Evolutionary conservation across 805 yeast genomes (phyloP).

Genomic region (Saturnispora dispora): DNA sequence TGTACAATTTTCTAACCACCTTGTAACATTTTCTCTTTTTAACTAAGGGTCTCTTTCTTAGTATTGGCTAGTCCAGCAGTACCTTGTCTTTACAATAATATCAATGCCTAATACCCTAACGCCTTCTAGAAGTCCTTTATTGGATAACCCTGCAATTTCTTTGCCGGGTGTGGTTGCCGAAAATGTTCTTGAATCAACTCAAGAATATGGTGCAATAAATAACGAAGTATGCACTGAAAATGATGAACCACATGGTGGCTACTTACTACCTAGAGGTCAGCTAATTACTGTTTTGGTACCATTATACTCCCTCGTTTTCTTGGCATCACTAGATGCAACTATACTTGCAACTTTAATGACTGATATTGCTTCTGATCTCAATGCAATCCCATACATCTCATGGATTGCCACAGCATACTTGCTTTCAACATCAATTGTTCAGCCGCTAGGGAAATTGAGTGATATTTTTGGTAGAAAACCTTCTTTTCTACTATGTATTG

Average conservation of each 20-base stretch:
- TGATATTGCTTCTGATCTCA: constrained; percentile 59
- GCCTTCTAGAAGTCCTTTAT: constrained; percentile 4
- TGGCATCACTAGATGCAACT: constrained; percentile 61
- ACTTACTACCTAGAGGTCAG: constrained; percentile 22
- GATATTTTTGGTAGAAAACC: constrained; percentile 64
- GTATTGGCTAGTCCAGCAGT: neutral
- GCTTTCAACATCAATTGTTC: constrained; percentile 61
- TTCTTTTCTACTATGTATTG: constrained; percentile 41
- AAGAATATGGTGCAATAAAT: constrained; percentile 8
- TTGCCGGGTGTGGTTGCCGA: constrained; percentile 24
- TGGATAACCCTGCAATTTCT: constrained; percentile 21
- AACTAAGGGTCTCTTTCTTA: neutral
- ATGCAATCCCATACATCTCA: constrained; percentile 52
- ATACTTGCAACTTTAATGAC: constrained; percentile 58
- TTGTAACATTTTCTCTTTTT: neutral
- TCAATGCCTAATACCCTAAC: neutral
- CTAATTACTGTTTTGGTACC: constrained; percentile 31
- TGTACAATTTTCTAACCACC: neutral
- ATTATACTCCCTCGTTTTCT: constrained; percentile 39
- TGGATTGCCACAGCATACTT: constrained; percentile 71
- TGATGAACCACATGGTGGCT: constrained; percentile 15
- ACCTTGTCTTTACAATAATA: neutral
- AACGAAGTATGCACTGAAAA: constrained; percentile 4
- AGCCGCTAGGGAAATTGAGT: constrained; percentile 63
- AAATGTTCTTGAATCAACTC: constrained; percentile 19